A percentile compares a stretch with the other conserved stretches of the same genome.
These are phyloP conservation scores for Nakazawaea molendinolei DNA, from an alignment of 805 yeast species.

Conservation along the genomic window DNA sequence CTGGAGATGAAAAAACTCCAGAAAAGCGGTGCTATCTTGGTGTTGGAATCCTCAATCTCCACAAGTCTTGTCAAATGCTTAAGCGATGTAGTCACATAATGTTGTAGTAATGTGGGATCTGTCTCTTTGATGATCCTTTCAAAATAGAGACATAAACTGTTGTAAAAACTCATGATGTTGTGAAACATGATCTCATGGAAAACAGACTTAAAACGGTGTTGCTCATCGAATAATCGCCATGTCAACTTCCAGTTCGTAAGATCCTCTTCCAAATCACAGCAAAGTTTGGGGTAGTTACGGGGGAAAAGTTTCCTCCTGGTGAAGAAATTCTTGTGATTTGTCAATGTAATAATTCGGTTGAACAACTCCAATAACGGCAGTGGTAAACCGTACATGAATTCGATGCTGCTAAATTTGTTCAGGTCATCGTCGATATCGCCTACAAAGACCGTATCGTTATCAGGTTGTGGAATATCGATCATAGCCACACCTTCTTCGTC, in stretches of 20 bases:
- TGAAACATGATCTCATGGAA: slow-evolving; percentile 36
- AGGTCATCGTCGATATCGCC: slow-evolving; percentile 11
- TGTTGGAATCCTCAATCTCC: slow-evolving; percentile 11
- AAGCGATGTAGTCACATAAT: slow-evolving; percentile 28
- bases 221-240: slow-evolving; percentile 31
- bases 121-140: slow-evolving; percentile 38
- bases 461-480: slow-evolving; percentile 17
- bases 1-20: slow-evolving; percentile 44
- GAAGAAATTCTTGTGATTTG: slow-evolving; percentile 49
- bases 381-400: slow-evolving; percentile 44
- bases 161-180: slow-evolving; percentile 33
- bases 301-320: slow-evolving; percentile 35
- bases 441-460: slow-evolving; percentile 10
- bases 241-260: slow-evolving; percentile 39
- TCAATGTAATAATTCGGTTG: slow-evolving; percentile 36
- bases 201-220: slow-evolving; percentile 25
- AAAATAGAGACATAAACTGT: slow-evolving; percentile 36
- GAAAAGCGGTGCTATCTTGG: slow-evolving; percentile 33
- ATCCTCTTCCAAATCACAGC: slow-evolving; percentile 49
- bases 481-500: slow-evolving; percentile 2
- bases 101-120: slow-evolving; percentile 28
- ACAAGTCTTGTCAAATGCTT: slow-evolving; percentile 23
- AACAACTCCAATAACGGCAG: slow-evolving; percentile 37
- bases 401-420: slow-evolving; percentile 20
- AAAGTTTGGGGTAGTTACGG: slow-evolving; percentile 46